Evolutionary conservation across 495 filamentous ascomycete species (phyloP).

Genomic region (Bacidia rubella): DNA sequence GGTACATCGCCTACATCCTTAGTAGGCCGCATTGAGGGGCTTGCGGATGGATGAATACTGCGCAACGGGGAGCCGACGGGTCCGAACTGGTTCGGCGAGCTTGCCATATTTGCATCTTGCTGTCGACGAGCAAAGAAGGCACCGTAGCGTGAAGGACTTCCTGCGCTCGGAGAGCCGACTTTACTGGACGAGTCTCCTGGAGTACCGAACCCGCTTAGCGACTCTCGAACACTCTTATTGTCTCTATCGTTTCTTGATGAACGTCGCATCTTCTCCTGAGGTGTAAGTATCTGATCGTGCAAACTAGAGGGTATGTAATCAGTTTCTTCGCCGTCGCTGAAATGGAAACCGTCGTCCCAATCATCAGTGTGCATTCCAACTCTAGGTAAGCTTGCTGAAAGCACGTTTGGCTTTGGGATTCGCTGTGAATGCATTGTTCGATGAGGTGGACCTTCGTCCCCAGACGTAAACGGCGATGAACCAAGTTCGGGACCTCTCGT

Average conservation of each 20-base stretch:
- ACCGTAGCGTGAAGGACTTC: conserved; percentile 69
- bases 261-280: conserved; percentile 73
- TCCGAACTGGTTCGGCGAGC: conserved; percentile 45
- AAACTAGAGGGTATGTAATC: conserved; percentile 79
- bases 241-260: conserved; percentile 63
- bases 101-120: conserved; percentile 39
- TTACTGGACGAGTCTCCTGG: conserved; percentile 50
- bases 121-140: conserved; percentile 64
- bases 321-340: conserved; percentile 82
- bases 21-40: conserved; percentile 51
- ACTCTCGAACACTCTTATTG: conserved; percentile 42
- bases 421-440: conserved; percentile 79
- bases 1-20: conserved; percentile 42
- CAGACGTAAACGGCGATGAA: conserved; percentile 48
- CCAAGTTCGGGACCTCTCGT: conserved; percentile 40
- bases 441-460: conserved; percentile 47
- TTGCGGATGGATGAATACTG: conserved; percentile 51
- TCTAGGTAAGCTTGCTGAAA: conserved; percentile 68
- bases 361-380: conserved; percentile 47
- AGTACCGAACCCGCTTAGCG: conserved; percentile 45
- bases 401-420: conserved; percentile 54
- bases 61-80: conserved; percentile 91
- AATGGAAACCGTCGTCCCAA: conserved; percentile 71
- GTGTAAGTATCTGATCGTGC: conserved; percentile 73
- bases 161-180: conserved; percentile 65